Evolutionary conservation across 139 green algal genomes (phyloP).

Genomic region (Chlorokybus atmophyticus): DNA sequence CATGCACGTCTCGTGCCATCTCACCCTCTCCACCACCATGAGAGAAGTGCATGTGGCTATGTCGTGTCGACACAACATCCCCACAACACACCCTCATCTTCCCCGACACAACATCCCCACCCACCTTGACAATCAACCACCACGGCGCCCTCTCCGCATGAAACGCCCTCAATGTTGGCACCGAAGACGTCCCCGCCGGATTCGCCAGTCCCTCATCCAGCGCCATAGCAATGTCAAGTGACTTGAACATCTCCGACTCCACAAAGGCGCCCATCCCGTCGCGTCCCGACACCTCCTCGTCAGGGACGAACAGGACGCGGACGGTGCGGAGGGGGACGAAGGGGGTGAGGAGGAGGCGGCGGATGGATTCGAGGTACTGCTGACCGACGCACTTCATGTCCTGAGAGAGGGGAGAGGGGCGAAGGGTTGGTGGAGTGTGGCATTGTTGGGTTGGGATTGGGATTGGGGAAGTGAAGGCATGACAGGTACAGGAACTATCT

Average conservation of each 20-base stretch:
- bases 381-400: conserved; percentile 21
- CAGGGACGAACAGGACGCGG: conserved; percentile 12
- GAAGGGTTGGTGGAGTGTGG: too few species aligned
- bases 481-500: too few species aligned
- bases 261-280: conserved; percentile 7
- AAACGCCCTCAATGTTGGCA: too few species aligned
- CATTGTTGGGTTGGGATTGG: too few species aligned
- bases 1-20: too few species aligned
- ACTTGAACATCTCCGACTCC: background rate
- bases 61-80: too few species aligned
- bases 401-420: too few species aligned
- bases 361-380: conserved; percentile 18
- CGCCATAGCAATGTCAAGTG: background rate
- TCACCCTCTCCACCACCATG: too few species aligned
- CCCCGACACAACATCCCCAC: too few species aligned
- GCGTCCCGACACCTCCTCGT: conserved; percentile 13
- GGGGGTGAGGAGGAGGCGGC: background rate
- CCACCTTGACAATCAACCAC: conserved; percentile 9
- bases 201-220: conserved; percentile 15
- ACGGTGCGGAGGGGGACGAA: conserved; percentile 5
- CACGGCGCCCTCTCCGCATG: conserved; percentile 7
- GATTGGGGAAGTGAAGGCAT: too few species aligned
- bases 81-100: too few species aligned
- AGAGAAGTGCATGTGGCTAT: too few species aligned
- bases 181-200: background rate